A percentile compares a stretch with the other conserved stretches of the same genome.
Conservation (phyloP, 352 stramenopile genomes). For the Pythium periplocum region DNA sequence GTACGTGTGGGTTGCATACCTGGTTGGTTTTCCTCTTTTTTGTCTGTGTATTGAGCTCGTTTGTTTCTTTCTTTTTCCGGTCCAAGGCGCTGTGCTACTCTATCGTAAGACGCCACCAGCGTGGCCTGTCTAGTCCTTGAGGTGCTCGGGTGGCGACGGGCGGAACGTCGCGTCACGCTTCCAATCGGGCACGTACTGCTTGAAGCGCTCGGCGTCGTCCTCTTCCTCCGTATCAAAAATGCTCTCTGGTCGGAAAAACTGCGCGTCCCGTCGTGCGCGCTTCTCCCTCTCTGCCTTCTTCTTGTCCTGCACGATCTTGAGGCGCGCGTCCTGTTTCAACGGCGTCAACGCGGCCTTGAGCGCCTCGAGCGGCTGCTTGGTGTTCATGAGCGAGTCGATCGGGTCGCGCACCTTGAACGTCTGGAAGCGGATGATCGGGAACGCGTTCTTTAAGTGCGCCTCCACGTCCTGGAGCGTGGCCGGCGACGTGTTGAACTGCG, state of each 20-base stretch:
- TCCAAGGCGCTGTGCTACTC: too few relatives aligned
- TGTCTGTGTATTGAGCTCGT: too few relatives aligned
- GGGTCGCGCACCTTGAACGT: slow-evolving; percentile 84
- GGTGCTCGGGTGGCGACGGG: slow-evolving; percentile 54
- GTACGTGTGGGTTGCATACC: too few relatives aligned
- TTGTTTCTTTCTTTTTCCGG: too few relatives aligned
- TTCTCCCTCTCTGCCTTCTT: slow-evolving; percentile 31
- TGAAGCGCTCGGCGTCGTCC: slow-evolving; percentile 59
- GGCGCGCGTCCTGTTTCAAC: slow-evolving; percentile 19
- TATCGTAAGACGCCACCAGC: not conserved
- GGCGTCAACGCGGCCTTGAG: slow-evolving; percentile 54
- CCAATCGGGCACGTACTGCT: slow-evolving; percentile 80
- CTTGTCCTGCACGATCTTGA: slow-evolving; percentile 27
- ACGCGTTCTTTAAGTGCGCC: slow-evolving; percentile 81
- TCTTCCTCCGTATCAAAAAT: slow-evolving; percentile 59
- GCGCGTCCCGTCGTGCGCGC: slow-evolving; percentile 14
- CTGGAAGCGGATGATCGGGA: slow-evolving; percentile 81
- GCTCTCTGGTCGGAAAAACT: slow-evolving; percentile 40
- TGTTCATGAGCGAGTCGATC: slow-evolving; percentile 81
- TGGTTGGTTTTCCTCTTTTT: too few relatives aligned
- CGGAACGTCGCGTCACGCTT: slow-evolving; percentile 75
- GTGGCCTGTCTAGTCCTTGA: slow-evolving; percentile 36
- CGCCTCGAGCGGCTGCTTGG: slow-evolving; percentile 56
- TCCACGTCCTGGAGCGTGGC: slow-evolving; percentile 64
- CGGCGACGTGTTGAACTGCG: slow-evolving; percentile 82